Evolutionary conservation across 2,329 filamentous ascomycete genomes (phyloP).

Genomic region (Apiospora marii): DNA sequence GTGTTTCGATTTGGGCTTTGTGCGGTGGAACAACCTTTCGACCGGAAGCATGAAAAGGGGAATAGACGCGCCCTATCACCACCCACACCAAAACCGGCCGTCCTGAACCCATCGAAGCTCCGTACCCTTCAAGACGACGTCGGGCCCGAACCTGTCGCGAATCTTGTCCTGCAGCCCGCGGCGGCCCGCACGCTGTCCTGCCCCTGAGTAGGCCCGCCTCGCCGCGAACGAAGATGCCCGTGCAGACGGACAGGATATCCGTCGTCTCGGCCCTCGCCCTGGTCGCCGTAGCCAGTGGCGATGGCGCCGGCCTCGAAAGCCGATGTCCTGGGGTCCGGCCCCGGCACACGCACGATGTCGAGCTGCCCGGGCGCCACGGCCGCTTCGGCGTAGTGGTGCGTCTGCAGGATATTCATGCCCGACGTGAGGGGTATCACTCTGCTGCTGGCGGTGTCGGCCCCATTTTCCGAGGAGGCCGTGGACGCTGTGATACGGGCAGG

Average conservation of each 20-base stretch:
- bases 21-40: neutral
- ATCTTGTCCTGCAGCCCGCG: conserved; percentile 51
- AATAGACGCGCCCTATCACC: conserved; percentile 47
- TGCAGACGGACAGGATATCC: conserved; percentile 61
- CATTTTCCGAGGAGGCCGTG: neutral
- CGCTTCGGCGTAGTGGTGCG: conserved; percentile 52
- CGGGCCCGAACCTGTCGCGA: conserved; percentile 46
- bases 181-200: conserved; percentile 55
- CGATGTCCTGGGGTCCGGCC: conserved; percentile 50
- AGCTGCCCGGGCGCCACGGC: conserved; percentile 59
- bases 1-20: neutral
- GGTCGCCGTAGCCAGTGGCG: conserved; percentile 53
- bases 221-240: conserved; percentile 57
- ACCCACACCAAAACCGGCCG: conserved; percentile 62
- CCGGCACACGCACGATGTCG: conserved; percentile 60
- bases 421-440: conserved; percentile 51
- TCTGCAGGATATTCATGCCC: conserved; percentile 46
- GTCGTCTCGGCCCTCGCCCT: conserved; percentile 48
- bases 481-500: neutral
- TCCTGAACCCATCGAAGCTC: conserved; percentile 59
- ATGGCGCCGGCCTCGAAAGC: conserved; percentile 42
- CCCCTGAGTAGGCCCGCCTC: conserved; percentile 57
- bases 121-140: conserved; percentile 52
- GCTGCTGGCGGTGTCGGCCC: neutral
- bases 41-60: conserved; percentile 6